Evolutionary conservation across 208 protist species (phyloP).

Genomic region (Trypanosoma mega): DNA sequence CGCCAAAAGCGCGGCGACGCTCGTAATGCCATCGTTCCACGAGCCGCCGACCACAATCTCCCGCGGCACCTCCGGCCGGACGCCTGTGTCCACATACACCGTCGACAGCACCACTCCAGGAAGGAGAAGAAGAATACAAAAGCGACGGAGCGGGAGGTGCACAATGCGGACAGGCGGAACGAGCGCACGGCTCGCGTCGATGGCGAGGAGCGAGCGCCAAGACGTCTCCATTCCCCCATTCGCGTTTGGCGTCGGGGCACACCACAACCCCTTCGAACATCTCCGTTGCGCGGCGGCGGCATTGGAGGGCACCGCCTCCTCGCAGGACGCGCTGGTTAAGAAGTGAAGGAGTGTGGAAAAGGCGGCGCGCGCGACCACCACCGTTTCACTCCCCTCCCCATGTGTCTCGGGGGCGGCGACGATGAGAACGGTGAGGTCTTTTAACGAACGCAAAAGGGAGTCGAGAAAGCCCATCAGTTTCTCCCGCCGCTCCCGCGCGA

Average conservation of each 20-base stretch:
- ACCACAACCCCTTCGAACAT: neutral
- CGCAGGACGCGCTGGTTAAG: slow-evolving; percentile 11
- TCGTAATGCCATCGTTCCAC: slow-evolving; percentile 17
- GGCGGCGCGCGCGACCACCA: slow-evolving; percentile 3
- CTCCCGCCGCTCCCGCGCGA: neutral
- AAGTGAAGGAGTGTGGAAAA: slow-evolving; percentile 21
- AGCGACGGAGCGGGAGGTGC: slow-evolving; percentile 11
- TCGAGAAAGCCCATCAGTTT: slow-evolving; percentile 10
- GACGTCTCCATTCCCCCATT: no score
- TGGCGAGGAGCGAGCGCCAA: neutral
- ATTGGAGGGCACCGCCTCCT: neutral
- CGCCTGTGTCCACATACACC: slow-evolving; percentile 13
- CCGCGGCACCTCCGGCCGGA: neutral
- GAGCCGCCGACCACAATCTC: slow-evolving; percentile 18
- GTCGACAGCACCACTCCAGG: slow-evolving; percentile 9
- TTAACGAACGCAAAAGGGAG: slow-evolving; percentile 16
- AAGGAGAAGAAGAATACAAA: slow-evolving; percentile 28
- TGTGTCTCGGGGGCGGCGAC: neutral
- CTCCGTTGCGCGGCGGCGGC: neutral
- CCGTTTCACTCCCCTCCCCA: neutral
- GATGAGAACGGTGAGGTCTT: slow-evolving; percentile 11
- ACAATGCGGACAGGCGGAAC: slow-evolving; percentile 22
- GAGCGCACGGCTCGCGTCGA: neutral
- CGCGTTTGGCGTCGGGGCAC: no score
- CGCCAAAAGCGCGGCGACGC: neutral